Percentiles rank a stretch among this genome's conserved stretches.
phyloP scores from a whole-genome alignment of 139 green algal genomes.

The Chlorella sorokiniana region DNA sequence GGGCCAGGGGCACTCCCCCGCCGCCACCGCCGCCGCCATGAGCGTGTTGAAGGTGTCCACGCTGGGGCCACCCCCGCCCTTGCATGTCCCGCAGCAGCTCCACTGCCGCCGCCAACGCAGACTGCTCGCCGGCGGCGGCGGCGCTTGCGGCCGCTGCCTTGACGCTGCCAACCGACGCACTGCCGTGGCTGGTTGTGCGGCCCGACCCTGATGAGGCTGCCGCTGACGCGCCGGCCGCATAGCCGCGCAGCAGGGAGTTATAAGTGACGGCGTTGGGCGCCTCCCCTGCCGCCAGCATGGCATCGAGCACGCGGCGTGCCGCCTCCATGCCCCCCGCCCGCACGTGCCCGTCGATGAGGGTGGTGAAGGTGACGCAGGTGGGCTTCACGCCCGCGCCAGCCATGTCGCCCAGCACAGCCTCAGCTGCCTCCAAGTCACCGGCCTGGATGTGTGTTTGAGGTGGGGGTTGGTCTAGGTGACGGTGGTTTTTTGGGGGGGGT shows the following conservation, averaged over 20 bases:
- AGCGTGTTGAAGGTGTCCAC: slow-evolving; percentile 54
- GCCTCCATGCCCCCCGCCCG: slow-evolving; percentile 74
- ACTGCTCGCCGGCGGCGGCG: background rate
- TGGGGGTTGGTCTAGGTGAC: too few relatives aligned
- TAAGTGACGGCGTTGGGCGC: slow-evolving; percentile 76
- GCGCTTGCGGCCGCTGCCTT: background rate
- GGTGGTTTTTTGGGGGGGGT: too few relatives aligned
- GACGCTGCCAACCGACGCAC: background rate
- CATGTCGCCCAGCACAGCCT: slow-evolving; percentile 47
- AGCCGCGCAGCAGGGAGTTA: slow-evolving; percentile 85
- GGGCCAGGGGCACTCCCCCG: slow-evolving; percentile 30
- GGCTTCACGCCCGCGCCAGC: slow-evolving; percentile 30
- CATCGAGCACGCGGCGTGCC: slow-evolving; percentile 37
- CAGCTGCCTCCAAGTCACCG: slow-evolving; percentile 35
- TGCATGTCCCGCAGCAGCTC: slow-evolving; percentile 25
- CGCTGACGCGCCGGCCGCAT: slow-evolving; percentile 73
- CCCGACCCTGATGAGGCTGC: slow-evolving; percentile 15
- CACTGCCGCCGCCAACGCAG: background rate
- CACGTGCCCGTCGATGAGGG: slow-evolving; percentile 73
- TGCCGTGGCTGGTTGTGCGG: background rate
- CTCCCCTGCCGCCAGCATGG: slow-evolving; percentile 59
- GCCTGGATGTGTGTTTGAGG: slow-evolving; percentile 13
- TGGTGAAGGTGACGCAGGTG: slow-evolving; percentile 69
- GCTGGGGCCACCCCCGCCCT: background rate
- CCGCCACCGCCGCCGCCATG: slow-evolving; percentile 46